Evolutionary conservation across 2,329 filamentous ascomycete genomes (phyloP), one percentile per base, ranked within the genome.

Genomic region (Fusarium torreyae): DNA sequence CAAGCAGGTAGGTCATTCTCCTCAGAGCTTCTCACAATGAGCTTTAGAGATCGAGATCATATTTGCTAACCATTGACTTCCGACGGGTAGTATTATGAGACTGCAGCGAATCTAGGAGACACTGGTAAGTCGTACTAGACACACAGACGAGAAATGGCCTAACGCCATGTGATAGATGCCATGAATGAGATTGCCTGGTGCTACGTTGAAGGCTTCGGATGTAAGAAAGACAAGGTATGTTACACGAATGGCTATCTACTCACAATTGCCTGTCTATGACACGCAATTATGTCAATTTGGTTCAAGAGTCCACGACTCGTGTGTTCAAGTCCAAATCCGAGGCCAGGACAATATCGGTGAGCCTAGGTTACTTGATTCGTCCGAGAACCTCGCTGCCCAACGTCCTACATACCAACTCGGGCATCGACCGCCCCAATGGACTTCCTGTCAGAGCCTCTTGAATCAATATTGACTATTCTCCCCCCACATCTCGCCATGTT

Each of bases 101-200:
- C 95, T 11, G 96, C 96, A 28, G 96, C 96, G 64, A 98, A 99
- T 79, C 83, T 99, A 71, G 96, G 96, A 65, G 96, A 99, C 80
- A 93, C 93, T 44, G 88, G 88, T 89, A 80, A 76, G 87, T 58
- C 62, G 50, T 54, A 57, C 44, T 33, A 42, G 34, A 24, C 33
- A 65, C 28, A 42, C 33, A 40, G 33, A 34, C 48, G 44, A 46
- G 56, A 52, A 60, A 48, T 46, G 53, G 60, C 44, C 36, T 60
- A 43, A 60, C 66, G 42, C 64, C 54, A 49, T 43, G 54, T 57
- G 63, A 64, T 73, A 90, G 96, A 99, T 83, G 96, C 94, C 60
- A 97, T 98, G 94, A 97, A 98, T 77, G 95, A 98, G 81, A 91
- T 91, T 55, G 96, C 91, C 36, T 97, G 94, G 94, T 99, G 96